A percentile compares a stretch with the other conserved stretches of the same genome.
phyloP scores from a whole-genome alignment of 2,329 filamentous ascomycete genomes.

The Paraconiothyrium brasiliense region DNA sequence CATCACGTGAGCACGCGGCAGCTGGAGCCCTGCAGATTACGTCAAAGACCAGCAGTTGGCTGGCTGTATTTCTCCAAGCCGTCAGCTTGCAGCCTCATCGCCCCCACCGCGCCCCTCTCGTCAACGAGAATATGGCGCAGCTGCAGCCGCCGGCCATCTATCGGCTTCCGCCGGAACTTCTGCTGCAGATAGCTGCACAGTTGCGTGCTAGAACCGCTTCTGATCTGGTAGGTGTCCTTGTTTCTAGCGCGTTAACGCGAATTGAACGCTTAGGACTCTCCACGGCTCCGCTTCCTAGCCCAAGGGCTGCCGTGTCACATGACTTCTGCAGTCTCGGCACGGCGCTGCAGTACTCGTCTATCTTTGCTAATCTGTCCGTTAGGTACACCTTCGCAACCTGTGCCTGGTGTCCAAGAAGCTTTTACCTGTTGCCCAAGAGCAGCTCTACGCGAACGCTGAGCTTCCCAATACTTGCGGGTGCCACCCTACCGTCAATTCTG shows the following conservation, averaged over 20 bases:
- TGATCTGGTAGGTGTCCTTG: constrained; percentile 1
- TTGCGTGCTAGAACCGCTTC: not conserved
- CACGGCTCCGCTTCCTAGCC: not conserved
- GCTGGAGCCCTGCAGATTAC: not conserved
- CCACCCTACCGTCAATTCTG: constrained; percentile 28
- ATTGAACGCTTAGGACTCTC: no score
- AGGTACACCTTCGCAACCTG: constrained; percentile 26
- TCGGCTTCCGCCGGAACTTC: constrained; percentile 32
- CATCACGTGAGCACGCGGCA: not conserved
- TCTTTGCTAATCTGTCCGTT: not conserved
- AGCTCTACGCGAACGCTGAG: constrained; percentile 27
- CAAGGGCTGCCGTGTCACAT: not conserved
- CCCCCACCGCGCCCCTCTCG: not conserved
- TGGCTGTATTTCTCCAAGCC: not conserved
- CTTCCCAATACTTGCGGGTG: constrained; percentile 27
- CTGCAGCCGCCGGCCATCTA: constrained; percentile 15
- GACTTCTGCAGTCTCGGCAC: not conserved
- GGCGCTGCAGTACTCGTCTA: not conserved
- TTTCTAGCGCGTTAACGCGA: not conserved
- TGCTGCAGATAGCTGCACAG: constrained; percentile 28
- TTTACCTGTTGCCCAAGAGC: constrained; percentile 28
- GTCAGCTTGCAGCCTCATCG: not conserved
- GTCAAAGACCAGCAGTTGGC: not conserved
- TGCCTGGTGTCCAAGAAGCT: constrained; percentile 30
- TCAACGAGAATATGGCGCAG: constrained; percentile 6